Evolutionary conservation across 257 asterid species (phyloP).

Genomic region (Ophiorrhiza pumila): DNA sequence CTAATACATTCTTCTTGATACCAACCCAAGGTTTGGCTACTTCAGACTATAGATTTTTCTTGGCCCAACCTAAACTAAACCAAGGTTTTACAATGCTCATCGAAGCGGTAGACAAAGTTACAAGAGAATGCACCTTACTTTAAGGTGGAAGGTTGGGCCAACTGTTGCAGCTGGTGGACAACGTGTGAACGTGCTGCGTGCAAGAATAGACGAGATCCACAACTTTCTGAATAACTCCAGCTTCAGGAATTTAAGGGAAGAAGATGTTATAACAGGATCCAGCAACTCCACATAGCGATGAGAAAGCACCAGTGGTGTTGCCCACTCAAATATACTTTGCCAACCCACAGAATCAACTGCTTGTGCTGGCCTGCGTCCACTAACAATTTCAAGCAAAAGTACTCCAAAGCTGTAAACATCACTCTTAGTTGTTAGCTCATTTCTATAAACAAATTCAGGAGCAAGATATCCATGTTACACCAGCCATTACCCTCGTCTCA

Average conservation of each 20-base stretch:
- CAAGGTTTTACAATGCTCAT: neutral
- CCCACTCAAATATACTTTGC: conserved; percentile 99
- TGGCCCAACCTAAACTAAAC: neutral
- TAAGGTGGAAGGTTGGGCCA: conserved; percentile 53
- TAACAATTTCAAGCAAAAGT: conserved; percentile 83
- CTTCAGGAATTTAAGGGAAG: conserved; percentile 76
- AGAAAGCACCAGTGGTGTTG: conserved; percentile 87
- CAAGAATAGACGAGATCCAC: conserved; percentile 96
- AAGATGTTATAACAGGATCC: conserved; percentile 80
- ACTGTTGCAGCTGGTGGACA: conserved; percentile 93
- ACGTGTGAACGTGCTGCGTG: conserved; percentile 94
- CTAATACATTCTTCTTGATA: neutral
- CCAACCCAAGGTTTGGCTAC: neutral
- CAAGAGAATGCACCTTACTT: conserved; percentile 30
- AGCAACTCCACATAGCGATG: conserved; percentile 78
- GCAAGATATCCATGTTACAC: conserved; percentile 99
- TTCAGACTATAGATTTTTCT: neutral
- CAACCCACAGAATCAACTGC: conserved; percentile 95
- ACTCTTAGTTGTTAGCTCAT: conserved; percentile 94
- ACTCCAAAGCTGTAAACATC: conserved; percentile 99
- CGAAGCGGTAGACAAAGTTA: neutral
- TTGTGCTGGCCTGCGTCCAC: conserved; percentile 94
- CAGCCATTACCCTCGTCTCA: conserved; percentile 93
- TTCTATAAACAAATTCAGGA: conserved; percentile 90
- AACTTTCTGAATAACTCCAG: conserved; percentile 71